These are phyloP conservation scores for Diaporthe velutina DNA, from an alignment of 2,329 filamentous ascomycete genomes.

Conservation along the genomic window DNA sequence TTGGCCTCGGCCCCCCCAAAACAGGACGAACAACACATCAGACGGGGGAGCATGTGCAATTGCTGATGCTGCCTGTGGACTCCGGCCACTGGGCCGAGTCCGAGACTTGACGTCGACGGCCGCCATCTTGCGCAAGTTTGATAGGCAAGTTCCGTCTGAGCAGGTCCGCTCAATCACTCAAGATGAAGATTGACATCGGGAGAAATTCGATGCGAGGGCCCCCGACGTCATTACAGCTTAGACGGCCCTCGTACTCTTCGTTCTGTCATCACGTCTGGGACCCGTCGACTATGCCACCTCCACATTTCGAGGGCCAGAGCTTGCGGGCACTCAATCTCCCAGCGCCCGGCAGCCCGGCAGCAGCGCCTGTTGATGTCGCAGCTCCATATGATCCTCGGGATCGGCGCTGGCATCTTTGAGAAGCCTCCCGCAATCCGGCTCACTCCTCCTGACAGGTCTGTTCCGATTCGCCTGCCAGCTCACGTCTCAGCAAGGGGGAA, in stretches of 20 bases:
- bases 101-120: conserved; percentile 3
- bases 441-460: conserved; percentile 17
- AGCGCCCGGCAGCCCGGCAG: background rate
- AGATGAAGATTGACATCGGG: conserved; percentile 29
- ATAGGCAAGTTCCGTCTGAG: conserved; percentile 17
- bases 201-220: conserved; percentile 26
- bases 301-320: background rate
- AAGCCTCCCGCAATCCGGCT: background rate
- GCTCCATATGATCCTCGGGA: conserved; percentile 4
- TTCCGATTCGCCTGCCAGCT: conserved; percentile 29
- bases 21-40: conserved; percentile 15
- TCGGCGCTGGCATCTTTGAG: conserved; percentile 12
- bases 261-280: background rate
- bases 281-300: background rate
- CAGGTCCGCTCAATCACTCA: background rate
- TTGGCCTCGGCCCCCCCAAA: conserved; percentile 6
- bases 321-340: conserved; percentile 17
- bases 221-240: conserved; percentile 7
- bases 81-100: background rate
- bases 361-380: conserved; percentile 1
- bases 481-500: conserved; percentile 13
- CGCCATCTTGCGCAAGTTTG: background rate
- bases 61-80: background rate
- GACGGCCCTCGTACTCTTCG: background rate
- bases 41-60: background rate